These are phyloP conservation scores for Simplicillium sp. DNA, from an alignment of 2,329 filamentous ascomycete genomes.

Conservation along the genomic window DNA sequence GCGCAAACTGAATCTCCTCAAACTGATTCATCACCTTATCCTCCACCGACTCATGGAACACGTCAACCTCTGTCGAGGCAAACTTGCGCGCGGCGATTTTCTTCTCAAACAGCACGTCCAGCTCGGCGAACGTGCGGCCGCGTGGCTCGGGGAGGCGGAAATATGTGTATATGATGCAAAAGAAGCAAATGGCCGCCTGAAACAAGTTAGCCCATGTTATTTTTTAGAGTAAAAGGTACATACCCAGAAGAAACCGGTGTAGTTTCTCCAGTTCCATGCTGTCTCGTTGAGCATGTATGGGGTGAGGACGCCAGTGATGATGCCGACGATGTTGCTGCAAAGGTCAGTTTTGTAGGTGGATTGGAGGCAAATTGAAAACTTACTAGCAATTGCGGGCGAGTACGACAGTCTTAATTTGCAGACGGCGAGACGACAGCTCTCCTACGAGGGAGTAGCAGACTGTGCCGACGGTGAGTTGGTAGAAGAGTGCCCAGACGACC, in stretches of 20 bases:
- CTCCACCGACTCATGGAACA: conserved; percentile 42
- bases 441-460: conserved; percentile 84
- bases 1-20: conserved; percentile 15
- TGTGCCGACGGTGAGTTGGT: conserved; percentile 80
- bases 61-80: conserved; percentile 45
- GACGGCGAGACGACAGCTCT: conserved; percentile 70
- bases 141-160: conserved; percentile 57
- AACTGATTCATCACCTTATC: conserved; percentile 38
- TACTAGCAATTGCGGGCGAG: conserved; percentile 69
- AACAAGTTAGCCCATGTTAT: conserved; percentile 7
- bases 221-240: conserved; percentile 12
- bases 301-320: conserved; percentile 72
- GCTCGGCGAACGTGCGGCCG: conserved; percentile 75
- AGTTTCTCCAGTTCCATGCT: conserved; percentile 84
- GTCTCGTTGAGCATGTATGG: conserved; percentile 89
- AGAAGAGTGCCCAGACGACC: conserved; percentile 72
- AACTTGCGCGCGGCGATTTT: conserved; percentile 66
- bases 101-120: conserved; percentile 76
- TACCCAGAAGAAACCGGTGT: conserved; percentile 78
- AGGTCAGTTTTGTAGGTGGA: neutral
- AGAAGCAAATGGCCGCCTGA: conserved; percentile 64
- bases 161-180: conserved; percentile 67
- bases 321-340: conserved; percentile 64
- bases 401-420: conserved; percentile 88
- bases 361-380: conserved; percentile 21